A percentile compares a stretch with the other conserved stretches of the same genome.
phyloP scores from a whole-genome alignment of 1,284 basidiomycete genomes.

The Puccinia coronata region DNA sequence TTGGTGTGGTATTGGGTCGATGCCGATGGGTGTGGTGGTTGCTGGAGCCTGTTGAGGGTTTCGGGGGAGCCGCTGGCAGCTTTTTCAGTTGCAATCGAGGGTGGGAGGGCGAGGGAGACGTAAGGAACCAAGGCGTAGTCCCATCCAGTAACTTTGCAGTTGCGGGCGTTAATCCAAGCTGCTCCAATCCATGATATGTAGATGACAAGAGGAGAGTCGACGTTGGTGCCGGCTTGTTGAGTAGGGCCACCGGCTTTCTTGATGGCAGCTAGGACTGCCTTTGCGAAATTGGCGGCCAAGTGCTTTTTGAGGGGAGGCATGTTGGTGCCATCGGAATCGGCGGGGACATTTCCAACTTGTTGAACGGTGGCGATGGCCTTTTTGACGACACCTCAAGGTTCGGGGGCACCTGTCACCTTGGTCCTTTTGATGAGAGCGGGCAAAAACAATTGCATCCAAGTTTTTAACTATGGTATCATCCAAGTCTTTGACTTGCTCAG shows the following conservation, averaged over 20 bases:
- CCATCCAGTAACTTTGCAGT: slow-evolving; percentile 87
- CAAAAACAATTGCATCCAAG: slow-evolving; percentile 82
- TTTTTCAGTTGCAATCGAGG: slow-evolving; percentile 64
- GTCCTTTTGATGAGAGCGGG: no score
- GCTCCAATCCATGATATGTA: slow-evolving; percentile 79
- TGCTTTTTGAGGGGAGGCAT: slow-evolving; percentile 77
- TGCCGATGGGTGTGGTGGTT: no score
- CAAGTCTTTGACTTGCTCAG: slow-evolving; percentile 87
- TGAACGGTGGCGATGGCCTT: no score
- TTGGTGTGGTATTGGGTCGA: no score
- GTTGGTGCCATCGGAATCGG: slow-evolving; percentile 77
- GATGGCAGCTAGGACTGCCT: slow-evolving; percentile 73
- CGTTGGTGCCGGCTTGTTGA: slow-evolving; percentile 59
- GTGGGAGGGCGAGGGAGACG: slow-evolving; percentile 69
- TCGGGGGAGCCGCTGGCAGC: slow-evolving; percentile 67
- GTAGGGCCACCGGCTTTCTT: slow-evolving; percentile 71
- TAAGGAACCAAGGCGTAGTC: slow-evolving; percentile 73
- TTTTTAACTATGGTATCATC: slow-evolving; percentile 83
- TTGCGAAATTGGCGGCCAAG: slow-evolving; percentile 69
- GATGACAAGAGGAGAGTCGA: slow-evolving; percentile 64
- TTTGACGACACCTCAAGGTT: no score
- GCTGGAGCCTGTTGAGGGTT: no score
- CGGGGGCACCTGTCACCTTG: no score
- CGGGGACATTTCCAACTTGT: not conserved
- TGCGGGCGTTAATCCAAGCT: slow-evolving; percentile 82